These are phyloP conservation scores for Elsinoe necatrix DNA, from an alignment of 2,329 filamentous ascomycete genomes.

Conservation along the genomic window DNA sequence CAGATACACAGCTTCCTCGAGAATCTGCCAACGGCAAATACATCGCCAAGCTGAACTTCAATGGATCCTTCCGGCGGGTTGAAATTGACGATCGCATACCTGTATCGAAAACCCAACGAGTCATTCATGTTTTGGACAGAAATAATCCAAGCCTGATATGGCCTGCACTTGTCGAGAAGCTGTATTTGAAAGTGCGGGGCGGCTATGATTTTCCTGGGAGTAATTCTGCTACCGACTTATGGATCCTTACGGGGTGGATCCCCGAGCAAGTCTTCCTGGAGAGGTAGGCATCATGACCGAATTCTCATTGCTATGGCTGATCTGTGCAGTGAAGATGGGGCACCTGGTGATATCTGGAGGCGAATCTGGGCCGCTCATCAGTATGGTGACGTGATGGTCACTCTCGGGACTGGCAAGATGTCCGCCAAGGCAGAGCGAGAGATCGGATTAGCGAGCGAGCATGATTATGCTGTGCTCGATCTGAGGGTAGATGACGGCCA, in stretches of 20 bases:
- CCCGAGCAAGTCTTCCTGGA: conserved; percentile 92
- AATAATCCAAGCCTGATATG: conserved; percentile 74
- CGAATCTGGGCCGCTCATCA: conserved; percentile 66
- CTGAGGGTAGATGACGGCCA: conserved; percentile 57
- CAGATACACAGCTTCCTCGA: conserved; percentile 46
- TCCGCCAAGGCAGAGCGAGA: conserved; percentile 67
- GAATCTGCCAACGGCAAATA: conserved; percentile 80
- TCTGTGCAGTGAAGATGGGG: conserved; percentile 59
- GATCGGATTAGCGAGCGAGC: conserved; percentile 76
- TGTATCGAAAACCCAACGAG: conserved; percentile 61
- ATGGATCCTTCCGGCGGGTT: conserved; percentile 82
- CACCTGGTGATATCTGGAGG: conserved; percentile 67
- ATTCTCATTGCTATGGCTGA: not conserved
- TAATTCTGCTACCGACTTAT: conserved; percentile 91
- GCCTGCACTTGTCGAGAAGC: conserved; percentile 91
- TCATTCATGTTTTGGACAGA: conserved; percentile 80
- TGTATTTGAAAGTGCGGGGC: conserved; percentile 88
- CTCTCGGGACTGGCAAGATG: conserved; percentile 80
- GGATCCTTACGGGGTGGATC: conserved; percentile 90
- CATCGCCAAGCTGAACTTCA: conserved; percentile 86
- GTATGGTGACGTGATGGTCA: conserved; percentile 74
- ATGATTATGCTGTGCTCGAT: conserved; percentile 88
- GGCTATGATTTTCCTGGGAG: conserved; percentile 97
- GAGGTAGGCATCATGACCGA: conserved; percentile 39
- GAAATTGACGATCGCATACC: conserved; percentile 84